Base-by-base conservation (phyloP, 805 yeast genomes). In the Candida nemodendra region DNA sequence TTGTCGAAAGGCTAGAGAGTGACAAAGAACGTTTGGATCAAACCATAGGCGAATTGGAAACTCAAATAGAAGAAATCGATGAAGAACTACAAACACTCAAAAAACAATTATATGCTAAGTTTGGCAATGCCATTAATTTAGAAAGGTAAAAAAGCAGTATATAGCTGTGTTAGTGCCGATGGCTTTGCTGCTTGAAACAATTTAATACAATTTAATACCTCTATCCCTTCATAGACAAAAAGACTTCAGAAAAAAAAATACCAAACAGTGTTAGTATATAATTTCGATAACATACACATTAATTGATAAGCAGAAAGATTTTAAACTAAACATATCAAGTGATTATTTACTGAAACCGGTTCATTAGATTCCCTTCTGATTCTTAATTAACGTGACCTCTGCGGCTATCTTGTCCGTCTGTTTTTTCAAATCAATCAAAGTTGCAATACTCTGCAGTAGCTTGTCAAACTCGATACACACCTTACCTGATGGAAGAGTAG, bases 361-460 rank as follows among this genome's bases (percentile, higher is more conserved):
- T 39, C 36, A 38, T 32, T 41, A 34, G 14, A 54, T 16, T 15
- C 63, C 64, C 34, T 54, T 57, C 37, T 62, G 68, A 18, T 51
- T 50, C 39, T 62, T 66, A n/a, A 66, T 61, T 39, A 81, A 67
- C 22, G 70, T 68, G 26, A 76, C 72, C 50, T 91, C 98, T 3
- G 95, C 81, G 45, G 86, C 90, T 11, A 90, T 66, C 62, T 88
- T 89, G 59, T 93, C 99, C 15, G 79, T 78, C 39, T 87, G 95
- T 57, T 79, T 83, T 64, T 91, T 91, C 12, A 90, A 69, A 38
- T 93, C 98, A 38, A 90, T 68, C 45, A 91, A 66, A 2, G 82
- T 74, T 9, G 79, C 79, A 21, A 87, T 84, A 0, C 81, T 68
- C 46, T 81, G 79, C 33, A 84, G 71, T 36, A 93, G 62, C 39